These are phyloP conservation scores for Didymella lethalis DNA, from an alignment of 2,329 filamentous ascomycete species.

Conservation along the genomic window DNA sequence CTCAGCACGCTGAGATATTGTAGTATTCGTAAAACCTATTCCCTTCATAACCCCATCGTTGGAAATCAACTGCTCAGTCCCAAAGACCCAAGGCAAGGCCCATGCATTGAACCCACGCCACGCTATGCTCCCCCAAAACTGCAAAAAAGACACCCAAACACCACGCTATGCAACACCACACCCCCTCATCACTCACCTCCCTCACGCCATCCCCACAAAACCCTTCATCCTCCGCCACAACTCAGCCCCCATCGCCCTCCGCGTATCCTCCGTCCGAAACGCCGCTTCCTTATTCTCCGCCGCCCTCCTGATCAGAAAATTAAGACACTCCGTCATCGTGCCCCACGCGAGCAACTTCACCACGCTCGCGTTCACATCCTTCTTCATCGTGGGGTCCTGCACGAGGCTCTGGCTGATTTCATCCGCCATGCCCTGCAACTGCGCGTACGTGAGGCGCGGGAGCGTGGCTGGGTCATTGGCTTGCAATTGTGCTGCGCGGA, in stretches of 20 bases:
- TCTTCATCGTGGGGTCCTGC: conserved; percentile 52
- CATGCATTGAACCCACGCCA: not conserved
- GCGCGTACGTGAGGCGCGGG: conserved; percentile 67
- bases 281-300: conserved; percentile 70
- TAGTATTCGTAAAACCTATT: too few relatives aligned
- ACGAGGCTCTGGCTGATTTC: conserved; percentile 74
- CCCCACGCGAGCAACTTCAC: conserved; percentile 68
- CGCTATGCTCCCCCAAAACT: not conserved
- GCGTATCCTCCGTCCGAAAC: conserved; percentile 61
- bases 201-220: conserved; percentile 35
- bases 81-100: not conserved
- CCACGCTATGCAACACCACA: conserved; percentile 1
- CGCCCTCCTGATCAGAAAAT: conserved; percentile 70
- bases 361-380: conserved; percentile 53
- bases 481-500: conserved; percentile 57
- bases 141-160: not conserved
- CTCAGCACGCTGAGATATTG: too few relatives aligned
- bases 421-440: conserved; percentile 95
- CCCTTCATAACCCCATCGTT: not conserved
- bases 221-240: conserved; percentile 52
- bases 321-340: conserved; percentile 75
- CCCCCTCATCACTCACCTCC: not conserved
- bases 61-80: not conserved
- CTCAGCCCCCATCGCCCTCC: conserved; percentile 61
- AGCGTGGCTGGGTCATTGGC: conserved; percentile 41